These are phyloP conservation scores for Lactarius sanguifluus DNA, from an alignment of 768 basidiomycete species.

Conservation along the genomic window DNA sequence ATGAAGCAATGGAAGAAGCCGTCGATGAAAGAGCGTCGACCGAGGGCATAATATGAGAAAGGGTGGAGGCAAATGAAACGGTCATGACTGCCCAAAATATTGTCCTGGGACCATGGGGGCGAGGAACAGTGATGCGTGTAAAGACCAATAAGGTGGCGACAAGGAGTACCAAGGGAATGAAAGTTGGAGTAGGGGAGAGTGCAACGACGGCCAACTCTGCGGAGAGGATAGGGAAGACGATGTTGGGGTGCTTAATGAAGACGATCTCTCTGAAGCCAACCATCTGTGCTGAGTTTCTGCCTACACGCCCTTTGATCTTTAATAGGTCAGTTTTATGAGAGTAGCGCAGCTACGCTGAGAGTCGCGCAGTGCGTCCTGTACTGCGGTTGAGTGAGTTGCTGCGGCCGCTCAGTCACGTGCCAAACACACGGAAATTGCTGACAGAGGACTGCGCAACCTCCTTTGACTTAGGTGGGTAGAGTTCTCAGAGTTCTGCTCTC, in stretches of 20 bases:
- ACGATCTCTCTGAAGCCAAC: constrained; percentile 9
- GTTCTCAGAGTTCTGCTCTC: neutral
- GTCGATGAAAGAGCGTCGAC: constrained; percentile 55
- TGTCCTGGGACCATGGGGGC: constrained; percentile 15
- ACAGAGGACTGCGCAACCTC: neutral
- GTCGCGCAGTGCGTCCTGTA: neutral
- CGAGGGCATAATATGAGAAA: constrained; percentile 35
- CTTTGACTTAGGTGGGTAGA: neutral
- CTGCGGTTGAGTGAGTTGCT: neutral
- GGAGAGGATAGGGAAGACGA: constrained; percentile 18
- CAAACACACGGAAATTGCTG: neutral
- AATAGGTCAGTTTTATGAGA: neutral
- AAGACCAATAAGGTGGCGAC: constrained; percentile 34
- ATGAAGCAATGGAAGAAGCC: constrained; percentile 46
- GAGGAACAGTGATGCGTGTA: constrained; percentile 27
- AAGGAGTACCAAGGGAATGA: constrained; percentile 35
- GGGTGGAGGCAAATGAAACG: constrained; percentile 33
- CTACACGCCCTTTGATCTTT: neutral
- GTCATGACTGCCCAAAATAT: constrained; percentile 28
- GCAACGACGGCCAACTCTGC: constrained; percentile 27
- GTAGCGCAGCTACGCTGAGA: constrained; percentile 9
- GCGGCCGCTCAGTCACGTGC: neutral
- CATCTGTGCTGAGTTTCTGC: neutral
- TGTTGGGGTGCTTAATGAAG: constrained; percentile 27
- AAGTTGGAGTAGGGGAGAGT: constrained; percentile 35